These are phyloP conservation scores for Ampelocalamus luodianensis DNA, from an alignment of 176 grass and related monocot genomes.

Conservation along the genomic window DNA sequence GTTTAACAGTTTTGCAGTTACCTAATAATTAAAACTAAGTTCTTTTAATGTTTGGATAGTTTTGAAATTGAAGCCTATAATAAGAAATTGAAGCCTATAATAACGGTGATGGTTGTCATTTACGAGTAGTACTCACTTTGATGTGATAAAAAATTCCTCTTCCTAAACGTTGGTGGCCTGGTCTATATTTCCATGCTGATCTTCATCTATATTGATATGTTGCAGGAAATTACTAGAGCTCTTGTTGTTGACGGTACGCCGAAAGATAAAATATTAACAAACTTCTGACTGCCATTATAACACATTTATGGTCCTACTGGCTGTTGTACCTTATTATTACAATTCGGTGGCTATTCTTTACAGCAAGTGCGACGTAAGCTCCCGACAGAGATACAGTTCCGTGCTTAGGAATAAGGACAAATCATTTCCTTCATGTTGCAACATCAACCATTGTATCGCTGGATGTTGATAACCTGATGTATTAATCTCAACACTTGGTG, in stretches of 20 bases:
- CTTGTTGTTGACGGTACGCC: slow-evolving; percentile 73
- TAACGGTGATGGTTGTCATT: not conserved
- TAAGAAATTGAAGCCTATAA: not conserved
- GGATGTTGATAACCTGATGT: slow-evolving; percentile 36
- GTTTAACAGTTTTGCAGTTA: not conserved
- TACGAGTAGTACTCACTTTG: not conserved
- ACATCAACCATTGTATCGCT: not conserved
- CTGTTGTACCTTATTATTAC: slow-evolving; percentile 39
- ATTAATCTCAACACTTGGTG: slow-evolving; percentile 16
- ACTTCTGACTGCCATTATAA: slow-evolving; percentile 50
- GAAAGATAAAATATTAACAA: slow-evolving; percentile 77
- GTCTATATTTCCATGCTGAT: not conserved
- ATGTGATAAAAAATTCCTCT: not conserved
- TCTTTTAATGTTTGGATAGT: not conserved
- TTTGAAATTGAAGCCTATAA: not conserved
- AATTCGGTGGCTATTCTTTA: slow-evolving; percentile 24
- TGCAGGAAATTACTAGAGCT: slow-evolving; percentile 76
- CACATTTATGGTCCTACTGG: slow-evolving; percentile 14
- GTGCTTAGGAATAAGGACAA: slow-evolving; percentile 43
- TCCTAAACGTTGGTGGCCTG: slow-evolving; percentile 3
- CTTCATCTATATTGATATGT: not conserved
- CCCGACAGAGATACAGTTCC: slow-evolving; percentile 35
- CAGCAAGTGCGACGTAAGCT: not conserved
- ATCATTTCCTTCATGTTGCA: slow-evolving; percentile 8
- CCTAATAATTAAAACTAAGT: slow-evolving; percentile 6